phyloP scores from a whole-genome alignment of 225 moss, liverwort and hornwort species.

The Antitrichia curtipendula region DNA sequence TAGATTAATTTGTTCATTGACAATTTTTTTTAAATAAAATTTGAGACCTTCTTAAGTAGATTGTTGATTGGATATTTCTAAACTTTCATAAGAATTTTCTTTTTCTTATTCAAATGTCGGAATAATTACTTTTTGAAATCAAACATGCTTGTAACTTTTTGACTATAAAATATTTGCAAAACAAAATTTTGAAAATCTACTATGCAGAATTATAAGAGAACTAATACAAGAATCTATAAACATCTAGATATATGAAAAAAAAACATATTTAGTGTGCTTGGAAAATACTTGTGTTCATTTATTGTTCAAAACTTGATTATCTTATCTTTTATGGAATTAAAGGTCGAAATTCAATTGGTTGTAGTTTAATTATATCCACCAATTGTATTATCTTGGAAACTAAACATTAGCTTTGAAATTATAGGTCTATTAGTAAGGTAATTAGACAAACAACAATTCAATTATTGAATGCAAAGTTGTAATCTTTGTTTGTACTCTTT shows the following conservation, averaged over 20 bases:
- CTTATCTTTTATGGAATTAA: too few relatives aligned
- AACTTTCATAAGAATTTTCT: too few relatives aligned
- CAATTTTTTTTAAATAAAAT: not conserved
- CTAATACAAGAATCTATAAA: too few relatives aligned
- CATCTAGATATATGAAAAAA: not conserved
- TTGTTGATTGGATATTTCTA: not conserved
- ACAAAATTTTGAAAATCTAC: too few relatives aligned
- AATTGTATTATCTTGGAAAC: too few relatives aligned
- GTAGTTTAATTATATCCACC: too few relatives aligned
- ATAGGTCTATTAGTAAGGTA: too few relatives aligned
- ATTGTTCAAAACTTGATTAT: not conserved
- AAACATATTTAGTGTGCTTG: not conserved
- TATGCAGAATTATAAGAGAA: too few relatives aligned
- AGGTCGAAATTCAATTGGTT: not conserved
- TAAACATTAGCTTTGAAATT: too few relatives aligned
- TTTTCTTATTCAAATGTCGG: not conserved
- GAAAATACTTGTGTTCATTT: not conserved
- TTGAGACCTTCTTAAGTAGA: not conserved
- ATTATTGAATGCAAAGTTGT: not conserved
- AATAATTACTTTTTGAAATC: not conserved
- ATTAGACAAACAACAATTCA: not conserved
- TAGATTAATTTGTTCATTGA: accelerated
- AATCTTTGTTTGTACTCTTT: too few relatives aligned
- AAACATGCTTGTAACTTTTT: too few relatives aligned
- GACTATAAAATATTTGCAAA: too few relatives aligned